A percentile compares a stretch with the other conserved stretches of the same genome.
Evolutionary conservation across 768 basidiomycete genomes (phyloP).

Genomic region (Termitomyces sp.): DNA sequence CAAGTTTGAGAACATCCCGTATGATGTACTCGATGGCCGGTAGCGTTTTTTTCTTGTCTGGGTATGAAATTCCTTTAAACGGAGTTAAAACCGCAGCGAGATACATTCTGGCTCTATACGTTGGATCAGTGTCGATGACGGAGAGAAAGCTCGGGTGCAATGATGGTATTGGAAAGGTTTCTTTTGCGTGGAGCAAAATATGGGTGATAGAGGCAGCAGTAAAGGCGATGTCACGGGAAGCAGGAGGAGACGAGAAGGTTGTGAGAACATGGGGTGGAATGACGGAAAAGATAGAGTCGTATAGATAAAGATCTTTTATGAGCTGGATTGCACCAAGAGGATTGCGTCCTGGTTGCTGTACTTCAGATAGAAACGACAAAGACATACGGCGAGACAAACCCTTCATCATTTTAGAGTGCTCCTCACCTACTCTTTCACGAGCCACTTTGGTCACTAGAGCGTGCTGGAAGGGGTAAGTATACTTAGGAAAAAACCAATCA

Average conservation of each 20-base stretch:
- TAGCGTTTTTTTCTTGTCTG: conserved; percentile 57
- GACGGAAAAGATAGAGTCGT: conserved; percentile 55
- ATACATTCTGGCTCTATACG: conserved; percentile 58
- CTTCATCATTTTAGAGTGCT: conserved; percentile 91
- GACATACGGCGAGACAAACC: conserved; percentile 33
- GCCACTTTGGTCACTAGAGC: conserved; percentile 77
- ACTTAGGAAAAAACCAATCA: neutral
- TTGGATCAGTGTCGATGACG: conserved; percentile 28
- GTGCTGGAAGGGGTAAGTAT: conserved; percentile 31
- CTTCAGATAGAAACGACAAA: neutral
- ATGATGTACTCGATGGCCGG: conserved; percentile 65
- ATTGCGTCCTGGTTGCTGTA: conserved; percentile 48
- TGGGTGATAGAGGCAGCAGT: conserved; percentile 56
- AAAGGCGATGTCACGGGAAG: conserved; percentile 37
- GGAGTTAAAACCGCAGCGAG: conserved; percentile 76
- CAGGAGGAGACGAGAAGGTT: conserved; percentile 38
- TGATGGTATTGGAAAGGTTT: conserved; percentile 26
- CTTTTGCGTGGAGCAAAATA: conserved; percentile 30
- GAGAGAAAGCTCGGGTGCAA: conserved; percentile 45
- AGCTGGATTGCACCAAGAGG: conserved; percentile 70
- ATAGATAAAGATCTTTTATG: conserved; percentile 70
- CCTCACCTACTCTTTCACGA: conserved; percentile 87
- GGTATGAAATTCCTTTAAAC: conserved; percentile 51
- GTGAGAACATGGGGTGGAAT: conserved; percentile 39
- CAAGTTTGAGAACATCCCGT: conserved; percentile 81